phyloP scores from a whole-genome alignment of 139 green algal genomes.

The Haematococcus lacustris region DNA sequence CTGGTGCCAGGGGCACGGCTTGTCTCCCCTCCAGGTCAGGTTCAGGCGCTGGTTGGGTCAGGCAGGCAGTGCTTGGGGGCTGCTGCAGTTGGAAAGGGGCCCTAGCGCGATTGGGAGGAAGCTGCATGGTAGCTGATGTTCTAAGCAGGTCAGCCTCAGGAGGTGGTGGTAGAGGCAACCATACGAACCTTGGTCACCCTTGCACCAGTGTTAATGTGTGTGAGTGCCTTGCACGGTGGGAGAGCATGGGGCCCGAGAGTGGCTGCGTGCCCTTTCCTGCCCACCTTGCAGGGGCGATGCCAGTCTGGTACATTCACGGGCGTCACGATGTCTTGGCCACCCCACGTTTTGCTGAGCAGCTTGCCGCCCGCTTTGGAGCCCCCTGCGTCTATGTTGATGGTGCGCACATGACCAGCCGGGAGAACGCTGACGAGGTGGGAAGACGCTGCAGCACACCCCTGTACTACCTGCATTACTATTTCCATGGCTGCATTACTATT shows the following conservation, averaged over 20 bases:
- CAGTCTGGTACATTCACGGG: constrained; percentile 3
- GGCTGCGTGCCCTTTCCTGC: too few relatives aligned
- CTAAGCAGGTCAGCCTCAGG: not conserved
- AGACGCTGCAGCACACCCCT: too few relatives aligned
- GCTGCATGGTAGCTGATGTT: not conserved
- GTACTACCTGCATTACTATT: too few relatives aligned
- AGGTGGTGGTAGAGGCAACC: too few relatives aligned
- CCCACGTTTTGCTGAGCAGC: not conserved
- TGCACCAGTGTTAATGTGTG: not conserved
- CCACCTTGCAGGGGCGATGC: not conserved
- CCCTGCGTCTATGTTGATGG: constrained; percentile 2
- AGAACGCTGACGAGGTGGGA: not conserved
- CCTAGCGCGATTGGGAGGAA: not conserved
- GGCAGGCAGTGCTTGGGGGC: not conserved
- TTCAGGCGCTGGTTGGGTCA: not conserved
- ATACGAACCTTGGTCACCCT: not conserved
- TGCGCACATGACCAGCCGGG: not conserved
- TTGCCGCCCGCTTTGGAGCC: not conserved
- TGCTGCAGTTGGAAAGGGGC: not conserved
- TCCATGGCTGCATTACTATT: too few relatives aligned
- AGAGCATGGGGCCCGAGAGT: too few relatives aligned
- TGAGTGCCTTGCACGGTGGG: too few relatives aligned
- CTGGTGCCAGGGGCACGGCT: not conserved
- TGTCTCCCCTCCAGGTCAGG: not conserved
- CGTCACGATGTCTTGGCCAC: not conserved